Percentiles rank a stretch among this genome's conserved stretches.
Conservation (phyloP, 116 monocot genomes). For the Phalaenopsis hybrid region DNA sequence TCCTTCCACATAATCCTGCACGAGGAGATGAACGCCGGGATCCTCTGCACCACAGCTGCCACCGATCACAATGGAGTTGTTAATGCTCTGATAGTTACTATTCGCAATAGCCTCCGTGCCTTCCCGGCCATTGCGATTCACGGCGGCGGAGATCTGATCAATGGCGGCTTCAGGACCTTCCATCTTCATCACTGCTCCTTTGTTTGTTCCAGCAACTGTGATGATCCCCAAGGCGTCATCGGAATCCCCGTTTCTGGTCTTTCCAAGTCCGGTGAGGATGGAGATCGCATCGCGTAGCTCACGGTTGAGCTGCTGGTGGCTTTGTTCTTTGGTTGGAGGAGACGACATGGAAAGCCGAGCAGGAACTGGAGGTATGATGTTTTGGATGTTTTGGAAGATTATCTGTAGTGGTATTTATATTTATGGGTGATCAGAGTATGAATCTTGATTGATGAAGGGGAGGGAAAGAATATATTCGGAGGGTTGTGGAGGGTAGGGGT, state of each 20-base stretch:
- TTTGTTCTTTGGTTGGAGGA: neutral
- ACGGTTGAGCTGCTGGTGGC: neutral
- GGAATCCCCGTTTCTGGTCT: neutral
- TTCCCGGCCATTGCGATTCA: neutral
- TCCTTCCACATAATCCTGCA: conserved; percentile 8
- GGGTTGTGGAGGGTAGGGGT: neutral
- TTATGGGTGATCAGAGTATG: neutral
- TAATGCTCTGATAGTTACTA: conserved; percentile 18
- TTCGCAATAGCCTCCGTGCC: conserved; percentile 7
- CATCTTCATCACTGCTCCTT: conserved; percentile 19
- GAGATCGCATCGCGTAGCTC: conserved; percentile 16
- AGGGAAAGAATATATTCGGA: neutral
- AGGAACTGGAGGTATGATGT: neutral
- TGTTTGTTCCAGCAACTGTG: conserved; percentile 15
- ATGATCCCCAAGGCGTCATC: conserved; percentile 7
- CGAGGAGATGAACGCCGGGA: conserved; percentile 14
- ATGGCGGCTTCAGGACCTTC: neutral
- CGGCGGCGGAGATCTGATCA: neutral
- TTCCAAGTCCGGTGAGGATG: conserved; percentile 9
- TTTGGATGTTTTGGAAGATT: neutral
- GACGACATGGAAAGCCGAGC: neutral
- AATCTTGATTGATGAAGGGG: neutral
- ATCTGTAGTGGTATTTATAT: neutral
- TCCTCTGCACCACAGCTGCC: conserved; percentile 13
- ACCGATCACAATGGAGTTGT: conserved; percentile 18